Evolutionary conservation across 2,329 filamentous ascomycete species (phyloP).

Genomic region (Cadophora sp.): DNA sequence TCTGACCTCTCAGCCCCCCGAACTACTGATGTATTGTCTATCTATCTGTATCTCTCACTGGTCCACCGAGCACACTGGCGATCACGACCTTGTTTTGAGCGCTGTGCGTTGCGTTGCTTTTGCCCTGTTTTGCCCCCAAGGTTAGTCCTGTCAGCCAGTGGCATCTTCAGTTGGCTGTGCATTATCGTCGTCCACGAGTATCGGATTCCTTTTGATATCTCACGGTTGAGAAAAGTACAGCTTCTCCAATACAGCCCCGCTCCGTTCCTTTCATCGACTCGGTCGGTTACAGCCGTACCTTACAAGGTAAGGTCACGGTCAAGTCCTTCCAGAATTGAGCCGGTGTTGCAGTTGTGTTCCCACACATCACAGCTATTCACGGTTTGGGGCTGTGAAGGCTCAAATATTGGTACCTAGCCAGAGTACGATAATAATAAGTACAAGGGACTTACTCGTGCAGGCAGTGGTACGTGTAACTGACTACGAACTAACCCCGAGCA

Average conservation of each 20-base stretch:
- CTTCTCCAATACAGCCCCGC: neutral
- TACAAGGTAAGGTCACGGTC: neutral
- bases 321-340: slow-evolving; percentile 7
- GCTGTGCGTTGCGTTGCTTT: neutral
- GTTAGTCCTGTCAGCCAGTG: neutral
- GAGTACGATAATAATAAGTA: neutral
- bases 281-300: slow-evolving; percentile 8
- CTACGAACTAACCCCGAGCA: neutral
- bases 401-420: neutral
- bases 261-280: neutral
- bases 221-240: neutral
- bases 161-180: neutral
- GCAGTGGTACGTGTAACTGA: neutral
- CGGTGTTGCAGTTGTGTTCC: slow-evolving; percentile 1
- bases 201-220: neutral
- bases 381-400: slow-evolving; percentile 10
- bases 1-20: slow-evolving; percentile 12
- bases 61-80: neutral
- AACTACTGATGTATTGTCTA: neutral
- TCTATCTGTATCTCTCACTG: slow-evolving; percentile 8
- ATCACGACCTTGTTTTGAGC: neutral
- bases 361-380: slow-evolving; percentile 5
- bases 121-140: neutral
- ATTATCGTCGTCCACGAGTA: neutral
- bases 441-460: slow-evolving; percentile 7